Evolutionary conservation across 2,329 filamentous ascomycete genomes (phyloP), one percentile per base, ranked within the genome.

Genomic region (Neonectria magnoliae): DNA sequence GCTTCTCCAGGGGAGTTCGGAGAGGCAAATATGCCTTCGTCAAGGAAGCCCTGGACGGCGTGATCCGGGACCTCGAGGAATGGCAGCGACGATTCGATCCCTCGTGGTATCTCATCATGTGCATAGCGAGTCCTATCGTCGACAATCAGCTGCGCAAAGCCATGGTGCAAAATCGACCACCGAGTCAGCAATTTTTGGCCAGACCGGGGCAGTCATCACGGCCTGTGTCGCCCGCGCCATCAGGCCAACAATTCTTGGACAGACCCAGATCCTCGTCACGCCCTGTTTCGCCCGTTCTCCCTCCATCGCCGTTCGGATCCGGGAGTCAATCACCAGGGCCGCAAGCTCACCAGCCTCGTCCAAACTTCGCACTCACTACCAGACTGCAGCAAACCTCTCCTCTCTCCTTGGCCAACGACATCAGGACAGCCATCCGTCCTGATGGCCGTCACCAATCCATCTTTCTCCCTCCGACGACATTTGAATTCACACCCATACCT

Each of bases 41-140:
- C 41, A 62, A 62, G 20, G 48, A 62, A 4, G 25, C 41, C 11
- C 41, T 62, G 2, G 60, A 62, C 25, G 42, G n/a, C 7, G 54
- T 57, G 20, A 57, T 62, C 18, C 22, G 29, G 16, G 54, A 62
- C 25, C 41, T 62, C 1, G 47, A 57, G n/a, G 54, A 57, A 6
- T 62, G 60, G 60, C 60, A 62, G 41, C 36, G 38, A 5, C 54
- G 47, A 41, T 57, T 57, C 48, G 60, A 62, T 44, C 54, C 54
- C n/a, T 54, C 60, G 8, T 62, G 60, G 60, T 62, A 42, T 41
- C 47, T 62, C 20, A 42, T 62, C n/a, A 62, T 62, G 54, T 41
- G 54, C n/a, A 51, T 62, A 22, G 48, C 54, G 20, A 38, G 53
- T 16, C 60, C n/a, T 22, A 11, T n/a, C 5, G 27, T 62, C 16